Base-by-base conservation (phyloP, 176 grass and related monocot genomes). In the Lolium rigidum region DNA sequence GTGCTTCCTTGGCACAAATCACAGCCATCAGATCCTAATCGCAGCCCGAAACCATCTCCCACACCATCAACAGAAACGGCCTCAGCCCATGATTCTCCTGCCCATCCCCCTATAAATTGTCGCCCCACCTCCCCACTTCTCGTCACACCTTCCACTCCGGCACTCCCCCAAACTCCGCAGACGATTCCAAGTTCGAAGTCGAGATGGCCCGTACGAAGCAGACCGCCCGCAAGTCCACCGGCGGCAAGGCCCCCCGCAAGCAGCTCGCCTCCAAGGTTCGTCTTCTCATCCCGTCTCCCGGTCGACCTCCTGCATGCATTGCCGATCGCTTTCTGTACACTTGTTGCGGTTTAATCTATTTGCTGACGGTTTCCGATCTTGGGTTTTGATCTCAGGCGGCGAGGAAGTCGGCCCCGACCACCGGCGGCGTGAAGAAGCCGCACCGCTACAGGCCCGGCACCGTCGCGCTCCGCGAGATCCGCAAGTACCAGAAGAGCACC, bases 401-500 rank as follows among this genome's bases (percentile, higher is more conserved):
- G 18, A 71, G 68, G 68, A 71, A 71, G 39, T 71, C 68, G 18
- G 68, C 68, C 1, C 39, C 68, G 18, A 71, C 68, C 4, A 71
- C 68, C 10, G 68, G 68, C 4, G 68, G 68, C 18, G 68, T 71
- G 39, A 71, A 71, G 68, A 71, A 71, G 68, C 38, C 68, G 18
- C 68, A 71, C 68, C 68, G 68, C 4, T 71, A 13, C 68, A 46
- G 39, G 68, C 68, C 68, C 4, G 68, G 39, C 38, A 71, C 68
- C 17, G 68, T 71, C 37, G 91, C 91, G 2, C 91, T 93, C 24
- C 61, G 91, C 0, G 91, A 90, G 88, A 93, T 93, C 71, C 88
- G 88, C 85, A 93, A 90, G 91, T 93, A 93, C 65, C 91, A 93
- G 82, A 93, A 93, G 85, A 93, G 85, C 82, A 93, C 88, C 2